Percentiles rank a stretch among this genome's conserved stretches.
These are phyloP conservation scores for Cyclocybe cylindracea DNA, from an alignment of 768 basidiomycete genomes.

Conservation along the genomic window DNA sequence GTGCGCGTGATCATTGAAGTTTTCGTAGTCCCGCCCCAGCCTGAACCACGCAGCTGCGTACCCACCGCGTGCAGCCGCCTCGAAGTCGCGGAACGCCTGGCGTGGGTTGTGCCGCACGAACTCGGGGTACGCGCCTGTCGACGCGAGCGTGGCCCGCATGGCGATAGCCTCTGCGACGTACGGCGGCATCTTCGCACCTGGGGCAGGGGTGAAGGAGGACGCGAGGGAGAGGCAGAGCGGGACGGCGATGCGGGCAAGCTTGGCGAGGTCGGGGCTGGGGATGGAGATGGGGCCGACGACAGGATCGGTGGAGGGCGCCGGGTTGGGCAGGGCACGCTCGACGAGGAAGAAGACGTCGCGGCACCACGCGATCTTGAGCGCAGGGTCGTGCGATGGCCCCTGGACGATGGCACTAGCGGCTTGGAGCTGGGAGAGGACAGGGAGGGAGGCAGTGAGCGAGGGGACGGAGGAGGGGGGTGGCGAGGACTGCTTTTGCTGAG, in stretches of 20 bases:
- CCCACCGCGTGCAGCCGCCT: constrained; percentile 77
- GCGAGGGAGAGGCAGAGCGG: constrained; percentile 63
- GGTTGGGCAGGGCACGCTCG: constrained; percentile 39
- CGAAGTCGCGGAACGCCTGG: constrained; percentile 87
- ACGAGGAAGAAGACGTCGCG: constrained; percentile 82
- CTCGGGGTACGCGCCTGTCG: constrained; percentile 72
- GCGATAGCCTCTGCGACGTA: constrained; percentile 74
- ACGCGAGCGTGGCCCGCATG: constrained; percentile 71
- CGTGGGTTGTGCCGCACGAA: constrained; percentile 68
- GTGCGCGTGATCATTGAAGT: constrained; percentile 69
- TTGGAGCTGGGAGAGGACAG: constrained; percentile 60
- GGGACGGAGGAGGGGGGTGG: constrained; percentile 31
- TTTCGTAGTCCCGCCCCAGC: constrained; percentile 90
- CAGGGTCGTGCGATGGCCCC: constrained; percentile 54
- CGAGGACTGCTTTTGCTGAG: constrained; percentile 20
- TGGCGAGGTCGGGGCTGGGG: constrained; percentile 57
- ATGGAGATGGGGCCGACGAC: constrained; percentile 55
- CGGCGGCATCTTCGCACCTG: constrained; percentile 24
- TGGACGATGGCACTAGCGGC: constrained; percentile 54
- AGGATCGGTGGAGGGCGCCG: constrained; percentile 40
- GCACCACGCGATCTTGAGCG: constrained; percentile 72
- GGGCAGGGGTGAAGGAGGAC: constrained; percentile 12
- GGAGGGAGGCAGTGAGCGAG: constrained; percentile 67
- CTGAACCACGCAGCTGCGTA: constrained; percentile 87
- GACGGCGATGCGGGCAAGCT: constrained; percentile 65